Evolutionary conservation across 2,329 filamentous ascomycete species (phyloP), one percentile per base, ranked within the genome.

Genomic region (Fusarium redolens): DNA sequence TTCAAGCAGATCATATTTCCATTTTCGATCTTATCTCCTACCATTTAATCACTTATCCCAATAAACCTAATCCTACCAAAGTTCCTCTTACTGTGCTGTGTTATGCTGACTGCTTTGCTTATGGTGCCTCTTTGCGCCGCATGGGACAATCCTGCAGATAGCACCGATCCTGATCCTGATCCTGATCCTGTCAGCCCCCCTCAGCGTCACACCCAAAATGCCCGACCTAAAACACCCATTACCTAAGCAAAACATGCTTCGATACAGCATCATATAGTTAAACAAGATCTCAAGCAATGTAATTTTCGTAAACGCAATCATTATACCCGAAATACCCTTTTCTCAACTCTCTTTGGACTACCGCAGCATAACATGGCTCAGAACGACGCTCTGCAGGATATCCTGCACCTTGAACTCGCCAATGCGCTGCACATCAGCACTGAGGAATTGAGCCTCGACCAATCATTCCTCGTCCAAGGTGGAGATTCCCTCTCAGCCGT

Each of bases 91-190:
- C 33, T 17, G 33, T 7, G 12, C 28, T 25, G n/a, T 13, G n/a
- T 13, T n/a, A 35, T 33, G n/a, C 30, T 51, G 48, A 25, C 48
- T 51, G 48, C 48, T 25, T 6, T n/a, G 47, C 47, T 35, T 28
- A 38, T n/a, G 15, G 12, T 37, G 50, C 50, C 13, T 22, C 18
- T 22, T 28, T 12, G 33, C 22, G 33, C 50, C 33, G 37, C 33
- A 28, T 40, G 50, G 33, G 50, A 54, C 33, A 54, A 54, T 54
- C 50, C 50, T 54, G 50, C 50, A 18, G 50, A 52, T 38, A 52
- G 50, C 17, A 22, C 54, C 31, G 31, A 58, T 58, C 55, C 55
- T 50, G 55, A 58, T 50, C 55, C 55, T 58, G 55, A 58, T 58
- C 55, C 55, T 58, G 41, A 58, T 58, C 41, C 41, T 58, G 41